phyloP scores from a whole-genome alignment of 2,329 filamentous ascomycete species.

The Fonsecaea pedrosoi region DNA sequence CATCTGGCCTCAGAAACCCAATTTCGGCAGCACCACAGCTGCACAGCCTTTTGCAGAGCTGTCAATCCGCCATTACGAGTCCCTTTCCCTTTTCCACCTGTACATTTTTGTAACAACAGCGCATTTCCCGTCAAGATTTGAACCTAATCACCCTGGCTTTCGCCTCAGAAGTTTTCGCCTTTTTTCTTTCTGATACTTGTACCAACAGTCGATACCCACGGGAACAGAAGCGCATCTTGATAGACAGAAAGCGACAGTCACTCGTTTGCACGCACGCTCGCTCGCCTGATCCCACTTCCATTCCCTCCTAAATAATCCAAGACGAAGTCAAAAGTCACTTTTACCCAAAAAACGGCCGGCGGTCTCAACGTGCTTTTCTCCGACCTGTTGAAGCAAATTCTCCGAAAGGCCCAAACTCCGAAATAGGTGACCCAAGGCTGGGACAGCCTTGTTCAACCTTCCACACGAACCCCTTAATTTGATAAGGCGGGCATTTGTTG shows the following conservation, averaged over 20 bases:
- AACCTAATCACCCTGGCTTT: slow-evolving; percentile 32
- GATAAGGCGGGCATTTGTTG: slow-evolving; percentile 18
- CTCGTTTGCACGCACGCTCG: slow-evolving; percentile 15
- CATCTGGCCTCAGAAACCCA: slow-evolving; percentile 33
- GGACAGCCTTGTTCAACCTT: slow-evolving; percentile 17
- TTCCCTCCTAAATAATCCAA: neutral
- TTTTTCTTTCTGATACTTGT: slow-evolving; percentile 25
- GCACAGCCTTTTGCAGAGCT: slow-evolving; percentile 25
- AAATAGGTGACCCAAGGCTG: slow-evolving; percentile 18
- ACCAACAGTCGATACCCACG: slow-evolving; percentile 31
- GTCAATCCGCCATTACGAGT: slow-evolving; percentile 18
- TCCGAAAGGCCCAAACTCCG: slow-evolving; percentile 9
- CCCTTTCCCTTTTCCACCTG: slow-evolving; percentile 21
- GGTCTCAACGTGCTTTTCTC: slow-evolving; percentile 18
- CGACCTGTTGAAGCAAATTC: slow-evolving; percentile 18
- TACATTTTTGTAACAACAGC: slow-evolving; percentile 36
- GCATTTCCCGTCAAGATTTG: slow-evolving; percentile 19
- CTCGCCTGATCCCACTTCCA: neutral
- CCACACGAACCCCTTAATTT: slow-evolving; percentile 5
- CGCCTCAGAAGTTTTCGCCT: slow-evolving; percentile 5
- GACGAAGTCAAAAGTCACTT: slow-evolving; percentile 5
- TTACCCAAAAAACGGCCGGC: slow-evolving; percentile 10
- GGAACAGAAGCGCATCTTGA: slow-evolving; percentile 15
- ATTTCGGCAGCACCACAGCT: slow-evolving; percentile 20
- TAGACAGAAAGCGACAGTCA: slow-evolving; percentile 15